Base-by-base conservation (phyloP, 148 eudicot genomes). In the Simmondsia chinensis region DNA sequence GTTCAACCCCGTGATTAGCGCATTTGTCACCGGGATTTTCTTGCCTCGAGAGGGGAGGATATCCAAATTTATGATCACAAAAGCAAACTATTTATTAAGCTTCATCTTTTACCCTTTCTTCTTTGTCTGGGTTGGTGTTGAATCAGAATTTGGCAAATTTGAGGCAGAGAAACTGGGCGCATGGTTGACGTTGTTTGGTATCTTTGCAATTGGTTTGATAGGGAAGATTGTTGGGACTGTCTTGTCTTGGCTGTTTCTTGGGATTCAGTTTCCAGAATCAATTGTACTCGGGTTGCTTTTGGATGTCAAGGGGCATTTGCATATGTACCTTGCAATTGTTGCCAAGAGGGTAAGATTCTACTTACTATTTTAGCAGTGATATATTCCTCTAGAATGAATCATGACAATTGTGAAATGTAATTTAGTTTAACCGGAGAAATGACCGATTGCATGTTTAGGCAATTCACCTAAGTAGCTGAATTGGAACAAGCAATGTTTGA, bases 21-120 rank as follows among this genome's bases (percentile, higher is more conserved):
- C 87, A 0, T 89, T 84, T 43, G 51, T 89, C 61, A 87, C 88
- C 0, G 95, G 97, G 7, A 46, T 84, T 35, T 79, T 70, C 12
- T 72, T 89, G 73, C 97, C 97, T 0, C 64, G 87, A 24, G 77
- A 81, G 27, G 97, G 97, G 42, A 78, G 97, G 59, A 69, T 89
- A 45, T 77, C 97, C 0, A 78, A 68, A 44, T 63, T 84, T 75
- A 44, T 84, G 44, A 68, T 79, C 16, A 62, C 54, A 4, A 76
- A 76, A 54, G 82, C 79, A 7, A 85, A 85, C 32, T 70, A 81
- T 57, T 79, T 89, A 30, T 59, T 84, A 8, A 60, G 66, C 42
- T 56, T 69, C 17, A 46, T 81, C 6, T 89, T 89, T 29, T 69
- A 76, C 34, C 97, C 97, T 0, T 65, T 69, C 41, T 77, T 84